phyloP scores from a whole-genome alignment of 2,329 filamentous ascomycete genomes.

The Colletotrichum sp. region DNA sequence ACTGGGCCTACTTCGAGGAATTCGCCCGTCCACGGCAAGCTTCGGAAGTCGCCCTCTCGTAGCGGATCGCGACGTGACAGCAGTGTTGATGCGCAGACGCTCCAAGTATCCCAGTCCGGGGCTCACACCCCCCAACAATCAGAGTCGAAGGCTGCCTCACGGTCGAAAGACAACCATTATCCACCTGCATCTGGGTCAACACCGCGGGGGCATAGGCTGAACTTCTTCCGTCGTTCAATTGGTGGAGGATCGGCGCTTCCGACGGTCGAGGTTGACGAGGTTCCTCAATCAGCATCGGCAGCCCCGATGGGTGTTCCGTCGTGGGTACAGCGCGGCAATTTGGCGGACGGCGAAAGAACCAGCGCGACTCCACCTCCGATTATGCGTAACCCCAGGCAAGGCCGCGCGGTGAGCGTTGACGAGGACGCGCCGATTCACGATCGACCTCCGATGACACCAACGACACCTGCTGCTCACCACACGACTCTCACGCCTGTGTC shows the following conservation, averaged over 20 bases:
- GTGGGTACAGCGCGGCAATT: slow-evolving; percentile 39
- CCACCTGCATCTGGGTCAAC: slow-evolving; percentile 54
- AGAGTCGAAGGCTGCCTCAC: slow-evolving; percentile 30
- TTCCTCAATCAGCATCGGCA: neutral
- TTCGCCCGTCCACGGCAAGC: slow-evolving; percentile 21
- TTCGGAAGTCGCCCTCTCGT: slow-evolving; percentile 29
- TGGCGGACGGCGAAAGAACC: slow-evolving; percentile 45
- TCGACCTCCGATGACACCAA: neutral
- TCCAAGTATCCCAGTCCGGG: slow-evolving; percentile 26
- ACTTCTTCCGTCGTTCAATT: slow-evolving; percentile 57
- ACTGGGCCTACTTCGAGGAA: slow-evolving; percentile 37
- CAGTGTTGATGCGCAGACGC: slow-evolving; percentile 34
- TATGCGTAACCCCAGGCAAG: slow-evolving; percentile 42
- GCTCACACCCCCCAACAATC: slow-evolving; percentile 23
- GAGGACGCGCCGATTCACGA: slow-evolving; percentile 10
- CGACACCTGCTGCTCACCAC: neutral
- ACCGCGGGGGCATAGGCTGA: slow-evolving; percentile 49
- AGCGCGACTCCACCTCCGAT: slow-evolving; percentile 64
- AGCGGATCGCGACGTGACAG: slow-evolving; percentile 24
- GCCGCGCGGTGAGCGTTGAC: slow-evolving; percentile 19
- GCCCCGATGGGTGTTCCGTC: slow-evolving; percentile 41
- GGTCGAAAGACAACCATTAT: slow-evolving; percentile 41
- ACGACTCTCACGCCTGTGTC: neutral
- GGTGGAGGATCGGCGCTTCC: slow-evolving; percentile 33
- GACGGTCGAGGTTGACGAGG: neutral